Conservation (phyloP, 2,329 filamentous ascomycete species). For the Neonectria magnoliae region DNA sequence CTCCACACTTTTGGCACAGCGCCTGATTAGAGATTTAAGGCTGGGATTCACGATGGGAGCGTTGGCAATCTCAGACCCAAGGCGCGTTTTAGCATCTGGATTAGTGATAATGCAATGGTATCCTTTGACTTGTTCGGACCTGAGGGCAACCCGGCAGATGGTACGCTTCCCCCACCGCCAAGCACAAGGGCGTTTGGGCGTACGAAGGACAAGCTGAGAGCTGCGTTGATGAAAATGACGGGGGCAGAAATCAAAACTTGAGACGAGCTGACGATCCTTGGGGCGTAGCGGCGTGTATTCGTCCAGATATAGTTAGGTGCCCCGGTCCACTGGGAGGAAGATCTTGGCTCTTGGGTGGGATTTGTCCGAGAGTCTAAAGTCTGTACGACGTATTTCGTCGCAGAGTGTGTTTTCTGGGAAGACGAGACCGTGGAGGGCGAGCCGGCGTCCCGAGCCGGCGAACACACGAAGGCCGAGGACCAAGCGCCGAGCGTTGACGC, state of each 20-base stretch:
- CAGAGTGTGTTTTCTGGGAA: background rate
- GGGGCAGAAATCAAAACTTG: background rate
- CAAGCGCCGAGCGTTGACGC: background rate
- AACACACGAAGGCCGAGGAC: constrained; percentile 2
- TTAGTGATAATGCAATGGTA: too few species aligned
- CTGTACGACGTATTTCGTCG: too few species aligned
- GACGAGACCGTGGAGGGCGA: background rate
- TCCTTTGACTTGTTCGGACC: background rate
- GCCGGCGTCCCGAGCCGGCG: background rate
- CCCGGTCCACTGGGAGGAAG: background rate
- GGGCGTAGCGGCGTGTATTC: background rate
- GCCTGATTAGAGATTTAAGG: too few species aligned
- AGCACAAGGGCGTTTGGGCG: background rate
- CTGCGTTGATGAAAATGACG: background rate
- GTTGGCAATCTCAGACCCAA: too few species aligned
- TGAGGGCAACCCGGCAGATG: background rate
- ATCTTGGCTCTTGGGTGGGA: too few species aligned
- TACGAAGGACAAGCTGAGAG: background rate
- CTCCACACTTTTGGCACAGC: too few species aligned
- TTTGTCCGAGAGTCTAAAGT: too few species aligned
- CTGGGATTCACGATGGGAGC: too few species aligned
- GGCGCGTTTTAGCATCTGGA: too few species aligned
- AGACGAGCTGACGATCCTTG: background rate
- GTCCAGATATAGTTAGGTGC: background rate
- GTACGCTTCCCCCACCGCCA: background rate